Evolutionary conservation across 129 eudicot species (phyloP), one percentile per base, ranked within the genome.

Genomic region (Gnaphalium uliginosum): DNA sequence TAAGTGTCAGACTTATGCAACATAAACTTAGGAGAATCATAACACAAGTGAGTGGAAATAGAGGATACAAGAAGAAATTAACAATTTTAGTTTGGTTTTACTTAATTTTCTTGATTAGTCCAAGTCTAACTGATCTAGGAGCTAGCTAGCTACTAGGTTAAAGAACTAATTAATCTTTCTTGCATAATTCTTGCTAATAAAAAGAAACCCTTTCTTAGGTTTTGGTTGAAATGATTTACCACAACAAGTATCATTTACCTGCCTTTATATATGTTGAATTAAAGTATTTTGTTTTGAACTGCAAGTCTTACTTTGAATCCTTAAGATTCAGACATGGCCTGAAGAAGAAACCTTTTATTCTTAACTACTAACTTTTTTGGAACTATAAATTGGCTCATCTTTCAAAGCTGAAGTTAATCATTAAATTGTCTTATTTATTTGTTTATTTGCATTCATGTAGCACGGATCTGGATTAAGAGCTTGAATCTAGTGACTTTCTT

Each of bases 51-150:
- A n/a, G 51, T 71, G 64, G 51, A 71, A 56, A 35, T 65, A 58
- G 56, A 58, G 56, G 37, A 76, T 76, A 74, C 14, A 76, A 76
- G 73, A 66, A 51, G 33, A 66, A 66, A n/a, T n/a, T n/a, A n/a
- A 11, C 4, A 27, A 8, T 9, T 37, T 9, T 37, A 13, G 8
- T 37, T 37, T 37, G 46, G 46, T 37, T 37, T 37, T 8, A 37
- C 13, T n/a, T 30, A 17, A 56, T 2, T 11, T 72, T 22, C 63
- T 19, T 58, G 17, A 58, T 35, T 35, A 58, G 39, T 58, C 23
- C 8, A 73, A 57, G 24, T 58, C 37, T 57, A 24, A 24, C 1
- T 59, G 69, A 59, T 73, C 25, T 4, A 73, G 53, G 24, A 57
- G 29, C 2, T 32, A 33, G 57, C 65, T 72, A 72, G 76, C 5